Percentiles rank a stretch among this genome's conserved stretches.
Conservation (phyloP, 2,329 filamentous ascomycete genomes). For the Fusarium sp. region DNA sequence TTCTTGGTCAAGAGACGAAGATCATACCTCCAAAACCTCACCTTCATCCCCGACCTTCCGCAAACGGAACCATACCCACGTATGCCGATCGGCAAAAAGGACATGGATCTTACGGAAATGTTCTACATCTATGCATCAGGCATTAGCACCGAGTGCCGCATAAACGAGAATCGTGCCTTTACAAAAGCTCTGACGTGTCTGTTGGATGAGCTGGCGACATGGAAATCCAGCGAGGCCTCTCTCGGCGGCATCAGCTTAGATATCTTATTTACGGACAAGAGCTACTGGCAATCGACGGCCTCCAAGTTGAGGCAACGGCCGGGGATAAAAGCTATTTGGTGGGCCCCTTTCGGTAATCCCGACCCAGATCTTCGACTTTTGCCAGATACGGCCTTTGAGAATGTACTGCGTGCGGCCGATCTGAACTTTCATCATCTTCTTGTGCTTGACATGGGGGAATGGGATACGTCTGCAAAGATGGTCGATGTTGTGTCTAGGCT, state of each 20-base stretch:
- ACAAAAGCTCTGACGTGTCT: background rate
- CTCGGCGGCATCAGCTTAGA: background rate
- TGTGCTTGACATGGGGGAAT: background rate
- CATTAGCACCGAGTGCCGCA: background rate
- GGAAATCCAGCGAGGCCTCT: background rate
- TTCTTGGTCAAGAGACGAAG: background rate
- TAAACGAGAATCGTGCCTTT: background rate
- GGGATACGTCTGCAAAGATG: background rate
- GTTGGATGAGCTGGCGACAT: background rate
- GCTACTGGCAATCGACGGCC: background rate
- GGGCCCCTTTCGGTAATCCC: background rate
- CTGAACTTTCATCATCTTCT: background rate
- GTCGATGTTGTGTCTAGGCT: background rate
- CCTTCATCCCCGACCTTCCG: background rate
- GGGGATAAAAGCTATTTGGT: background rate
- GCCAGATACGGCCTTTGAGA: background rate
- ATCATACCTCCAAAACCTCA: background rate
- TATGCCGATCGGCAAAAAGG: background rate
- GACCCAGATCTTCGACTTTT: background rate
- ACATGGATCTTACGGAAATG: background rate
- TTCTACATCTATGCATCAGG: background rate
- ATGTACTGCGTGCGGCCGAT: background rate
- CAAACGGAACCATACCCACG: background rate
- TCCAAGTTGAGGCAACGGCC: background rate
- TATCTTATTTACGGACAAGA: background rate